phyloP scores from a whole-genome alignment of 371 early-diverging fungal species.

The Paramicrosporidium saccamoebae region DNA sequence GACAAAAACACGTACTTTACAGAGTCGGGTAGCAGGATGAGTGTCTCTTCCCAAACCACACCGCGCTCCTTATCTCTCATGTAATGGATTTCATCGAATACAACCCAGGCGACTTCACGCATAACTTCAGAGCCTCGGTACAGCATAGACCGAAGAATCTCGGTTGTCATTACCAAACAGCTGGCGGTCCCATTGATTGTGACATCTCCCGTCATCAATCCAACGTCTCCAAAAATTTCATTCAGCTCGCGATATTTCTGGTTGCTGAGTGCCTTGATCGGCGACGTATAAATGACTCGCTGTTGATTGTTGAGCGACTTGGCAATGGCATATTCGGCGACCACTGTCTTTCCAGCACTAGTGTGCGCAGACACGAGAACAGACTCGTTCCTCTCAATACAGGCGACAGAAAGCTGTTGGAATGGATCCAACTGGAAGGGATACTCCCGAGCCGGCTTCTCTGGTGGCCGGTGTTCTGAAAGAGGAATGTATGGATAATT shows the following conservation, averaged over 20 bases:
- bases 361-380: conserved; percentile 97
- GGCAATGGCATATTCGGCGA: conserved; percentile 98
- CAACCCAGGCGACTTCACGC: conserved; percentile 96
- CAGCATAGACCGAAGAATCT: conserved; percentile 95
- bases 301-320: conserved; percentile 68
- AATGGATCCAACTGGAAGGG: conserved; percentile 93
- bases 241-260: conserved; percentile 97
- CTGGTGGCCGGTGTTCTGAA: conserved; percentile 38
- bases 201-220: conserved; percentile 99
- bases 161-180: conserved; percentile 99
- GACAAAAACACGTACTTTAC: conserved; percentile 91
- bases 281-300: conserved; percentile 95
- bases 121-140: conserved; percentile 94
- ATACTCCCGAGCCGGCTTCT: conserved; percentile 53
- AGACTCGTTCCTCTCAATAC: conserved; percentile 81
- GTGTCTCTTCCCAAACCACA: conserved; percentile 99
- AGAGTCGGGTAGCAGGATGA: conserved; percentile 78
- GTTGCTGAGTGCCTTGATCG: conserved; percentile 97
- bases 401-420: conserved; percentile 63
- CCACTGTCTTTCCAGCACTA: conserved; percentile 96
- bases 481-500: conserved; percentile 55
- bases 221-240: conserved; percentile 94
- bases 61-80: conserved; percentile 90
- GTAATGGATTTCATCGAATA: conserved; percentile 99
- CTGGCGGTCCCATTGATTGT: conserved; percentile 90